Evolutionary conservation across 2,329 filamentous ascomycete genomes (phyloP), one percentile per base, ranked within the genome.

Genomic region (Penicillium sclerotiorum): DNA sequence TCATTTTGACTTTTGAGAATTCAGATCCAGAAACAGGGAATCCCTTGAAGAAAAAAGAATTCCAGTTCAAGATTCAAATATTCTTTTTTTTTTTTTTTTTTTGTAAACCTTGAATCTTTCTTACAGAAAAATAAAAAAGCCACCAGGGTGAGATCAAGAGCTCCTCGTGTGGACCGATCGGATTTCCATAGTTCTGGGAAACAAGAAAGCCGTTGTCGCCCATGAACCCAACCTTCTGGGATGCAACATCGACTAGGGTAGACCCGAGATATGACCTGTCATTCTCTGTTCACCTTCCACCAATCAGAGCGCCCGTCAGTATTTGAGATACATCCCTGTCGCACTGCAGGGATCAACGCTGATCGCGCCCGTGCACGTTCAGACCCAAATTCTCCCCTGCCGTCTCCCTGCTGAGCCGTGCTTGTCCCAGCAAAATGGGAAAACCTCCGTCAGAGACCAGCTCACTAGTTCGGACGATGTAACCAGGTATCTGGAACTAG

Each of bases 321-420:
- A 67, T 69, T 69, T 69, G 66, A 67, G 61, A 68, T 68, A 53
- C 35, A 65, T 61, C 63, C 65, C 60, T 59, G 65, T 63, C 41
- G 41, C 15, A 43, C 47, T 56, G 52, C 59, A 61, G 51, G 60
- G 61, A 61, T 64, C 51, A 52, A n/a, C 61, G 59, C 54, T 61
- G 62, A 62, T 58, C 57, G 46, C 49, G 50, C 45, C 47, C 54
- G 55, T 61, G 59, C 58, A 57, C 50, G 47, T 45, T 47, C 17
- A 57, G 38, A 53, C 55, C 45, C 33, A 49, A 46, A 47, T 44
- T 40, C 40, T 44, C 30, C 41, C 30, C 32, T 46, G 45, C 38
- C 32, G 21, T 41, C 25, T 20, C 36, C 27, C 25, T 36, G n/a
- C n/a, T n/a, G n/a, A n/a, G 28, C 12, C 15, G 28, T 32, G 5